Percentiles rank a stretch among this genome's conserved stretches.
phyloP scores from a whole-genome alignment of 331 rosid genomes.

The Saraca asoca region DNA sequence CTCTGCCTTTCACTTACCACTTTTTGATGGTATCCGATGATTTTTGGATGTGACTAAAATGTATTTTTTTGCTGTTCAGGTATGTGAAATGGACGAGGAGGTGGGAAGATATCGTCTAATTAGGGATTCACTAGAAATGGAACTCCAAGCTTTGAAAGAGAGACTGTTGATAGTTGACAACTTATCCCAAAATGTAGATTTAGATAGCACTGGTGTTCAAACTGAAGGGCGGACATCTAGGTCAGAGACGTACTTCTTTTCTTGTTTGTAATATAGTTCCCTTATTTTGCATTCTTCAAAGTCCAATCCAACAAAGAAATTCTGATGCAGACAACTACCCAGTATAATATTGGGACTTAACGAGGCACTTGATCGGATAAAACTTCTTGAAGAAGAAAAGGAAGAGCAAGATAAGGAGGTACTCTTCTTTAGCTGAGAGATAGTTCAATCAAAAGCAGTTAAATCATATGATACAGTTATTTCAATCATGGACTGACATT shows the following conservation, averaged over 20 bases:
- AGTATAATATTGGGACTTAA: conserved; percentile 52
- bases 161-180: conserved; percentile 64
- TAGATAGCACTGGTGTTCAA: conserved; percentile 41
- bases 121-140: conserved; percentile 74
- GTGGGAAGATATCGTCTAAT: conserved; percentile 71
- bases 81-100: conserved; percentile 81
- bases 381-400: conserved; percentile 82
- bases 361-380: conserved; percentile 65
- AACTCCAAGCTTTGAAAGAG: conserved; percentile 68
- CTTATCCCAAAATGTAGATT: conserved; percentile 51
- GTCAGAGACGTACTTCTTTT: conserved; percentile 40
- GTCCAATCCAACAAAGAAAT: conserved; percentile 20
- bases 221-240: conserved; percentile 56
- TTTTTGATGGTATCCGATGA: background rate
- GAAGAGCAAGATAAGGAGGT: conserved; percentile 74
- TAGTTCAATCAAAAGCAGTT: conserved; percentile 23
- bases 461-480: background rate
- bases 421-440: conserved; percentile 21
- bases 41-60: conserved; percentile 29
- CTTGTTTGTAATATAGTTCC: conserved; percentile 28
- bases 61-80: conserved; percentile 45
- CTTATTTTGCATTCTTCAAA: conserved; percentile 10
- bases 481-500: conserved; percentile 13
- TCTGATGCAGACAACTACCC: conserved; percentile 55
- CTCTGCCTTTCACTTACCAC: conserved; percentile 1